Percentiles rank a stretch among this genome's conserved stretches.
phyloP scores from a whole-genome alignment of 306 rosid species.

The Alnus glutinosa region DNA sequence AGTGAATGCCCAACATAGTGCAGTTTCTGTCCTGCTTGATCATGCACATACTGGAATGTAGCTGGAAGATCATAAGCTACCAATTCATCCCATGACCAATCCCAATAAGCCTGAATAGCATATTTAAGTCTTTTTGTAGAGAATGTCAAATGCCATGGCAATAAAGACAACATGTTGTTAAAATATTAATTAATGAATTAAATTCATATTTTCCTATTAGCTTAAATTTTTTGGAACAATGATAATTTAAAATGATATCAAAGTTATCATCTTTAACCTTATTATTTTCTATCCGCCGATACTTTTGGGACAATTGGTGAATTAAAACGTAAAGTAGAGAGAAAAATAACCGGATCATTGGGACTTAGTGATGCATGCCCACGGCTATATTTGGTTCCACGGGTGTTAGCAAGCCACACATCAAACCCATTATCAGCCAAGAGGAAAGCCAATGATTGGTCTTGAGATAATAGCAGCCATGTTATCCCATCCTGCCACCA shows the following conservation, averaged over 20 bases:
- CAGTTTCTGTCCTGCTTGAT: conserved; percentile 70
- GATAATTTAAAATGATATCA: too few species aligned
- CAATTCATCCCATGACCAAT: conserved; percentile 99
- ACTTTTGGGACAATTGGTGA: too few species aligned
- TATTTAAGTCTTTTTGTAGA: neutral
- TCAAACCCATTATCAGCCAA: conserved; percentile 75
- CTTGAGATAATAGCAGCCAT: conserved; percentile 77
- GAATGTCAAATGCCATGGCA: neutral
- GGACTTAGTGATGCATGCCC: conserved; percentile 42
- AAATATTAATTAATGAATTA: too few species aligned
- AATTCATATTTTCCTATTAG: too few species aligned
- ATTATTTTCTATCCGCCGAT: too few species aligned
- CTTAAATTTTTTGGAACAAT: too few species aligned
- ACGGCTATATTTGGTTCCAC: conserved; percentile 77
- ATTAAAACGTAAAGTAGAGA: neutral
- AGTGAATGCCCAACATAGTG: conserved; percentile 94
- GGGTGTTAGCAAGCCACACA: conserved; percentile 77
- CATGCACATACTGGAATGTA: conserved; percentile 66
- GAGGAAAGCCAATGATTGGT: conserved; percentile 59
- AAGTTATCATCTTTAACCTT: too few species aligned
- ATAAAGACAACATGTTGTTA: neutral
- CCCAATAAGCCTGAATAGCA: conserved; percentile 64
- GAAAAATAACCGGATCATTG: conserved; percentile 47
- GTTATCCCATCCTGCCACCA: conserved; percentile 66
- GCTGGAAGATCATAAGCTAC: conserved; percentile 90